Conservation (phyloP, 352 stramenopile species). For the Phytopythium helicoides region DNA sequence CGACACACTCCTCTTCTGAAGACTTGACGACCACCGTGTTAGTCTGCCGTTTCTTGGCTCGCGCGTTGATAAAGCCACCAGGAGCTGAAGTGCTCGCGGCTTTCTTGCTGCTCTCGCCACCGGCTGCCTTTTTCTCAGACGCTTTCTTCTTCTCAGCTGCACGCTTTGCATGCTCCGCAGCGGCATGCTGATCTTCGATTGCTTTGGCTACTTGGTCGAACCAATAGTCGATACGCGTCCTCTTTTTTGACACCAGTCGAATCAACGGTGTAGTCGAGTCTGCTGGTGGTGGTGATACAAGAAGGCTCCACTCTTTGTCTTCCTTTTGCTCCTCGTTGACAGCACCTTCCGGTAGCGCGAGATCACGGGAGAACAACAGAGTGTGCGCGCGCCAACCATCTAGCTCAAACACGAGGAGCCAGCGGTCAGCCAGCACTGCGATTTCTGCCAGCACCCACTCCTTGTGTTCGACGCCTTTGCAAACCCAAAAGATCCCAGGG, state of each 20-base stretch:
- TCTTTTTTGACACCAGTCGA: slow-evolving; percentile 35
- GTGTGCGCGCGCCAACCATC: slow-evolving; percentile 35
- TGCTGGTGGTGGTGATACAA: slow-evolving; percentile 11
- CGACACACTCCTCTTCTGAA: not conserved
- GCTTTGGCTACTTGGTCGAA: slow-evolving; percentile 52
- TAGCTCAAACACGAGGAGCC: slow-evolving; percentile 37
- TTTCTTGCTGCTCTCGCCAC: slow-evolving; percentile 6
- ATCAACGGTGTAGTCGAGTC: slow-evolving; percentile 1
- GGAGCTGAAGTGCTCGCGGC: not conserved
- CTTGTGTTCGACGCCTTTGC: slow-evolving; percentile 1
- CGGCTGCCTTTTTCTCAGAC: slow-evolving; percentile 9
- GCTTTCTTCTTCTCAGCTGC: slow-evolving; percentile 21
- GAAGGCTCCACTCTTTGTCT: slow-evolving; percentile 41
- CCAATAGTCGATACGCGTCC: slow-evolving; percentile 55
- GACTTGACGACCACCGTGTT: slow-evolving; percentile 5
- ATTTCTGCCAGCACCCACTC: slow-evolving; percentile 46
- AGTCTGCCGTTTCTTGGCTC: slow-evolving; percentile 4
- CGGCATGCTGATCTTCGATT: slow-evolving; percentile 17
- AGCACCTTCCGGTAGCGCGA: slow-evolving; percentile 13
- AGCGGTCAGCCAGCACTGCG: slow-evolving; percentile 24
- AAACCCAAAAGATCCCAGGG: slow-evolving; percentile 46
- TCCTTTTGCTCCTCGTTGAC: slow-evolving; percentile 24
- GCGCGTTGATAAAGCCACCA: slow-evolving; percentile 11
- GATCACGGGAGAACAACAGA: slow-evolving; percentile 22
- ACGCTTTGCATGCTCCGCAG: slow-evolving; percentile 8